Conservation (phyloP, 768 basidiomycete species). For the Trametes cubensis region DNA sequence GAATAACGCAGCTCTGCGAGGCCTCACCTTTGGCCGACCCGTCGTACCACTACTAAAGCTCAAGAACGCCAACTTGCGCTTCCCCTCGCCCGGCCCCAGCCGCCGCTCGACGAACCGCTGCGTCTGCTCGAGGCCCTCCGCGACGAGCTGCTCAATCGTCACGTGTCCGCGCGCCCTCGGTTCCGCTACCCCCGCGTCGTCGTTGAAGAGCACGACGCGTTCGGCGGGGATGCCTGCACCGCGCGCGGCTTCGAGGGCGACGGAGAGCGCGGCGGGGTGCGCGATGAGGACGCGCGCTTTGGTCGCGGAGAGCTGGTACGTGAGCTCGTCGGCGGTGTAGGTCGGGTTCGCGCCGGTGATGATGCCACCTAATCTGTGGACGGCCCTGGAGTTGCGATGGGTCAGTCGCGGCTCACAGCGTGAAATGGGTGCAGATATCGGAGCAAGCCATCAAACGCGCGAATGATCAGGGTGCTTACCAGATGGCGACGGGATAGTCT, state of each 20-base stretch:
- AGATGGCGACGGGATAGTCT: conserved; percentile 32
- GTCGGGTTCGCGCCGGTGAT: conserved; percentile 45
- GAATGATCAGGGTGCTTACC: conserved; percentile 18
- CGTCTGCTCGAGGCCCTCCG: conserved; percentile 46
- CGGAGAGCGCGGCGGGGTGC: conserved; percentile 28
- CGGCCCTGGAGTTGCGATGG: conserved; percentile 46
- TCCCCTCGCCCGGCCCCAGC: conserved; percentile 61
- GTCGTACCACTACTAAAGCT: conserved; percentile 80
- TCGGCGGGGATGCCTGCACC: conserved; percentile 26
- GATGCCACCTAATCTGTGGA: conserved; percentile 58
- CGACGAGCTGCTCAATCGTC: conserved; percentile 52
- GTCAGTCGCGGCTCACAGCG: too few species aligned
- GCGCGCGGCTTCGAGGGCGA: conserved; percentile 30
- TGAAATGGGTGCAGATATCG: too few species aligned
- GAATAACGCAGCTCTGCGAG: conserved; percentile 42
- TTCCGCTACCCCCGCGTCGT: background rate
- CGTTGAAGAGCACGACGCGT: conserved; percentile 31
- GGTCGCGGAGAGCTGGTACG: conserved; percentile 36
- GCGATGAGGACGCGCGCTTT: conserved; percentile 32
- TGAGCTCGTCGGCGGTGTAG: conserved; percentile 37
- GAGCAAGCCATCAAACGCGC: too few species aligned
- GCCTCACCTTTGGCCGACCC: conserved; percentile 67
- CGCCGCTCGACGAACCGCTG: conserved; percentile 51
- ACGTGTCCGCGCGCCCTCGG: conserved; percentile 21
- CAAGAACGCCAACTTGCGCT: conserved; percentile 69